These are phyloP conservation scores for Huiozyma naganishii DNA, from an alignment of 805 yeast genomes.

Conservation along the genomic window DNA sequence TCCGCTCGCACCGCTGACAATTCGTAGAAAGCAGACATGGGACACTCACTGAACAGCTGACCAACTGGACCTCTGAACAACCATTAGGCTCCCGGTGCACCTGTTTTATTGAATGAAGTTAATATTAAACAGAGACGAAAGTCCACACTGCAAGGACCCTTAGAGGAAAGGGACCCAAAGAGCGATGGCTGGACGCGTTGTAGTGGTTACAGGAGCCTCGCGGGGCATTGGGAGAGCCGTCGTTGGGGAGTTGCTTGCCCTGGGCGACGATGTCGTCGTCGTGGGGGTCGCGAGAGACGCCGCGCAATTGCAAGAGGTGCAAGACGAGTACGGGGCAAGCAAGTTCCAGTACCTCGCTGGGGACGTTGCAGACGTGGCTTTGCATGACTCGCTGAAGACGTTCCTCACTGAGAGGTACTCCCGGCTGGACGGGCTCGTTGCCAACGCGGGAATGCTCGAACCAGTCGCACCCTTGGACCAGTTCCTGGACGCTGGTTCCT, in stretches of 20 bases:
- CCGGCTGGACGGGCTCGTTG: slow-evolving; percentile 49
- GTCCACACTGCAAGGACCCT: background rate
- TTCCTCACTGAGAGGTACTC: slow-evolving; percentile 43
- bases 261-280: slow-evolving; percentile 42
- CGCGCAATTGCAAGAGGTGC: slow-evolving; percentile 35
- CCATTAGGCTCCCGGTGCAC: too few species aligned
- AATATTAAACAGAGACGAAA: too few species aligned
- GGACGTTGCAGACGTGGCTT: slow-evolving; percentile 41
- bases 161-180: background rate
- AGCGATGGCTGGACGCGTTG: slow-evolving; percentile 20
- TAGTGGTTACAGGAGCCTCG: slow-evolving; percentile 54
- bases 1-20: slow-evolving; percentile 7
- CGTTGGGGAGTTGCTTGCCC: slow-evolving; percentile 38
- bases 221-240: slow-evolving; percentile 76
- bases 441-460: slow-evolving; percentile 75
- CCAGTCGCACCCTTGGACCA: slow-evolving; percentile 52
- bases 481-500: slow-evolving; percentile 28
- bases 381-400: slow-evolving; percentile 29
- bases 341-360: slow-evolving; percentile 45
- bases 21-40: too few species aligned
- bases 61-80: too few species aligned
- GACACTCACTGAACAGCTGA: too few species aligned
- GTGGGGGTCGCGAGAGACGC: slow-evolving; percentile 53
- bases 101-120: too few species aligned
- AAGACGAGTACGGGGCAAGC: slow-evolving; percentile 33